A percentile compares a stretch with the other conserved stretches of the same genome.
phyloP scores from a whole-genome alignment of 257 asterid genomes.

The Scutellaria galericulata region DNA sequence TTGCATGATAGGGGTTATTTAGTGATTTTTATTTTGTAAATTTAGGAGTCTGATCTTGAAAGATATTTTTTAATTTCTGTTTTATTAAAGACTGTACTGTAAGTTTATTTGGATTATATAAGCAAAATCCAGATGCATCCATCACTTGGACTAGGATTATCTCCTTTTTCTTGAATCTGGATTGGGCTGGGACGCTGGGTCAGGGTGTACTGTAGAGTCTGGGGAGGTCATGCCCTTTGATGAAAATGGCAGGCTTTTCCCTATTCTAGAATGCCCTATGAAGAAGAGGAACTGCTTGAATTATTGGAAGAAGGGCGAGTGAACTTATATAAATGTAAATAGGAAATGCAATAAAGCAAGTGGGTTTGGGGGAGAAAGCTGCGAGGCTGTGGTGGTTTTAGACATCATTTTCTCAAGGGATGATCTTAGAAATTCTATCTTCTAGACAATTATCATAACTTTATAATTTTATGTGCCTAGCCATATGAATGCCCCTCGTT shows the following conservation, averaged over 20 bases:
- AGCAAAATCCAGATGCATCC: slow-evolving; percentile 1
- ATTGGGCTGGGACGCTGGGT: not conserved
- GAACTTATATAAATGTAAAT: not conserved
- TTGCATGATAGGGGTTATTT: slow-evolving; percentile 11
- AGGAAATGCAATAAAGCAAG: not conserved
- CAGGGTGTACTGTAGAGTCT: slow-evolving; percentile 4
- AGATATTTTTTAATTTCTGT: not conserved
- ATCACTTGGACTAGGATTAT: slow-evolving; percentile 1
- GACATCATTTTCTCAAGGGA: slow-evolving; percentile 5
- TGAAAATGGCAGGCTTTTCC: slow-evolving; percentile 9
- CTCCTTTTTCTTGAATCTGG: not conserved
- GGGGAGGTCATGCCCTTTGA: not conserved
- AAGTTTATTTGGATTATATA: slow-evolving; percentile 15
- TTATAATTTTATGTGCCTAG: not conserved
- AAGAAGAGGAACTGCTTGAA: not conserved
- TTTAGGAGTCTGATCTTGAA: not conserved
- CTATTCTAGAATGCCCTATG: slow-evolving; percentile 9
- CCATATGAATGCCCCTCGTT: not conserved
- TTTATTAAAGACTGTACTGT: slow-evolving; percentile 14
- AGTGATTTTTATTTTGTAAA: slow-evolving; percentile 20
- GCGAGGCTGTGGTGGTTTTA: not conserved
- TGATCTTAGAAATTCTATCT: not conserved
- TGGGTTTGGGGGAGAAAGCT: not conserved
- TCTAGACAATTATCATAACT: not conserved
- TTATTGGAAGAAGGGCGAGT: not conserved